phyloP scores from a whole-genome alignment of 2,329 filamentous ascomycete species.

The Claviceps maximensis region DNA sequence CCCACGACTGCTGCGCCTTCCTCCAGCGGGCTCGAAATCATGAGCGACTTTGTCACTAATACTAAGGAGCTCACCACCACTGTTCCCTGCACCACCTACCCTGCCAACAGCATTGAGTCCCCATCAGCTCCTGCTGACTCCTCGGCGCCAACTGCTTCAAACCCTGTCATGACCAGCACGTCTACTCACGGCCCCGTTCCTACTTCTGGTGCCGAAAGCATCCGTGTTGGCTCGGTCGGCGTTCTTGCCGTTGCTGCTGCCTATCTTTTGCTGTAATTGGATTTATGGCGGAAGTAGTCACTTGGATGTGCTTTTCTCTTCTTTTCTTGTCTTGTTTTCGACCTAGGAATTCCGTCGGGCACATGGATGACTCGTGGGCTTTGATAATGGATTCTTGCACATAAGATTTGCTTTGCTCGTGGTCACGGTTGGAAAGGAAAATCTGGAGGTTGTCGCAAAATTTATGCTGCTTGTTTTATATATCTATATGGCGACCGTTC shows the following conservation, averaged over 20 bases:
- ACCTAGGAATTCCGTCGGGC: neutral
- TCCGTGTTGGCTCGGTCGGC: conserved; percentile 25
- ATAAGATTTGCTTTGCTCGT: conserved; percentile 14
- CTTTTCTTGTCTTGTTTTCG: neutral
- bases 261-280: conserved; percentile 30
- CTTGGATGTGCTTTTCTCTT: neutral
- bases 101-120: conserved; percentile 10
- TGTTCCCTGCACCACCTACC: conserved; percentile 9
- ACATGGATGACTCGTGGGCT: conserved; percentile 10
- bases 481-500: neutral
- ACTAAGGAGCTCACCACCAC: conserved; percentile 3
- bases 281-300: neutral
- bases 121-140: neutral
- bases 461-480: neutral
- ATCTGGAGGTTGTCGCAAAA: neutral
- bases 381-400: conserved; percentile 13
- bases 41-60: conserved; percentile 7
- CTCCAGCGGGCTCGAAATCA: conserved; percentile 8
- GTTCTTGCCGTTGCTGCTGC: conserved; percentile 28
- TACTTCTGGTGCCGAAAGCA: conserved; percentile 12
- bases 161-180: neutral
- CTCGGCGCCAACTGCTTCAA: neutral
- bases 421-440: conserved; percentile 12
- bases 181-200: neutral
- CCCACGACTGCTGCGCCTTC: conserved; percentile 9